Evolutionary conservation across 176 grass and related monocot genomes (phyloP).

Genomic region (Aegilops umbellulata): DNA sequence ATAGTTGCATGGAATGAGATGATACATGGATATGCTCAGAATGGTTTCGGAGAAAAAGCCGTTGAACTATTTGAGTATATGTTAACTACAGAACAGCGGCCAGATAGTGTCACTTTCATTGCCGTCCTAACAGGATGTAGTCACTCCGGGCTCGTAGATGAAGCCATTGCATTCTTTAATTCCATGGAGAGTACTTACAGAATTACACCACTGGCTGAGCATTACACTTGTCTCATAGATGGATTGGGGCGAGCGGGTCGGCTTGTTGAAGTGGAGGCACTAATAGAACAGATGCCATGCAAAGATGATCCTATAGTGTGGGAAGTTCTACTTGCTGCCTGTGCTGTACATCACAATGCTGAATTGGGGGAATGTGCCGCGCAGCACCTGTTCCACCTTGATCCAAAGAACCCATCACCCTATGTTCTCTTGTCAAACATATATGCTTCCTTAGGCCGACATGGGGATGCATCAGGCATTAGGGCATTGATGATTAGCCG

Average conservation of each 20-base stretch:
- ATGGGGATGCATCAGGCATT: conserved; percentile 62
- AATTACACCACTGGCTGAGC: conserved; percentile 62
- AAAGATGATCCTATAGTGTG: conserved; percentile 75
- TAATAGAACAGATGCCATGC: conserved; percentile 62
- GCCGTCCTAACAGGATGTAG: conserved; percentile 80
- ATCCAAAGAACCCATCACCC: conserved; percentile 69
- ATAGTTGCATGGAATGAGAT: conserved; percentile 99
- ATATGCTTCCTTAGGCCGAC: conserved; percentile 70
- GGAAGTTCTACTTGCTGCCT: conserved; percentile 83
- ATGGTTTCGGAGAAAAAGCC: conserved; percentile 60
- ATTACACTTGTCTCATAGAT: conserved; percentile 91
- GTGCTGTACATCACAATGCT: conserved; percentile 74
- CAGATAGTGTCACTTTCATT: conserved; percentile 74
- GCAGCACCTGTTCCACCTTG: conserved; percentile 62
- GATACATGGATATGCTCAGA: conserved; percentile 90
- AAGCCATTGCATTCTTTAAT: conserved; percentile 58
- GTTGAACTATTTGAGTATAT: conserved; percentile 75
- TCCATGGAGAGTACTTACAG: conserved; percentile 54
- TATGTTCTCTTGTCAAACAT: conserved; percentile 95
- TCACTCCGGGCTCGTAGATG: conserved; percentile 63
- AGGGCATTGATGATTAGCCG: conserved; percentile 68
- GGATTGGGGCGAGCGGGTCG: conserved; percentile 68
- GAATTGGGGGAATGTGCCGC: conserved; percentile 63
- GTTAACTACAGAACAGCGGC: conserved; percentile 66
- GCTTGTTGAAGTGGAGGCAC: conserved; percentile 56